Evolutionary conservation across 1,139 yeast species (phyloP).

Genomic region (Eremothecium coryli): DNA sequence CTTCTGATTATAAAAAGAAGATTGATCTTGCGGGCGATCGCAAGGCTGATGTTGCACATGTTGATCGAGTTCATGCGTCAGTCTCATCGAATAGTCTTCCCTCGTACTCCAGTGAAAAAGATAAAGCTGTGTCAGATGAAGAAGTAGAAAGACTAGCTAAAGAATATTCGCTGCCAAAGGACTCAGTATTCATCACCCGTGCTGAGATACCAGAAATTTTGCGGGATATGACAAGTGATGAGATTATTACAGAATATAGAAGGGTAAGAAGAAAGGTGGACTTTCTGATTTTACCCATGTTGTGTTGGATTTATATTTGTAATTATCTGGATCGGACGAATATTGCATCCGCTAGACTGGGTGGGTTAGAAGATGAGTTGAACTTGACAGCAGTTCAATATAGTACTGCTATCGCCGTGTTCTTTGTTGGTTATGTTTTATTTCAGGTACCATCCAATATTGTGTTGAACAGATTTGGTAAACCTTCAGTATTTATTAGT

Average conservation of each 20-base stretch:
- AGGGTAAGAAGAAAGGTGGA: conserved; percentile 37
- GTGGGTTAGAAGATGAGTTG: conserved; percentile 35
- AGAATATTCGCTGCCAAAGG: no score
- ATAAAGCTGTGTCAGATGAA: no score
- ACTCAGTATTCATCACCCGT: conserved; percentile 11
- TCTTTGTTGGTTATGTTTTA: conserved; percentile 43
- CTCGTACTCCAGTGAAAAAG: no score
- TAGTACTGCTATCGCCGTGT: conserved; percentile 39
- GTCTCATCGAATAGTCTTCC: no score
- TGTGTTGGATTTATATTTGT: conserved; percentile 39
- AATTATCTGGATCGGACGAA: conserved; percentile 44
- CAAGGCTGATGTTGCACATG: no score
- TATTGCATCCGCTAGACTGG: conserved; percentile 43
- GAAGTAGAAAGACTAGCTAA: no score
- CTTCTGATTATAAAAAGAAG: no score
- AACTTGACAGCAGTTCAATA: conserved; percentile 34
- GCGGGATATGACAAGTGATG: conserved; percentile 12
- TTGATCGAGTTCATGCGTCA: no score
- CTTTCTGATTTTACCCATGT: conserved; percentile 38
- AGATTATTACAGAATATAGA: conserved; percentile 31
- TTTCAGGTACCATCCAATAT: conserved; percentile 37
- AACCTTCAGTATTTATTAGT: conserved; percentile 32
- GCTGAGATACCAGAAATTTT: conserved; percentile 15
- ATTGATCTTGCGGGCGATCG: no score
- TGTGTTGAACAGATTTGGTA: conserved; percentile 25